A percentile compares a stretch with the other conserved stretches of the same genome.
phyloP scores from a whole-genome alignment of 257 asterid genomes.

The Ilex aquifolium region DNA sequence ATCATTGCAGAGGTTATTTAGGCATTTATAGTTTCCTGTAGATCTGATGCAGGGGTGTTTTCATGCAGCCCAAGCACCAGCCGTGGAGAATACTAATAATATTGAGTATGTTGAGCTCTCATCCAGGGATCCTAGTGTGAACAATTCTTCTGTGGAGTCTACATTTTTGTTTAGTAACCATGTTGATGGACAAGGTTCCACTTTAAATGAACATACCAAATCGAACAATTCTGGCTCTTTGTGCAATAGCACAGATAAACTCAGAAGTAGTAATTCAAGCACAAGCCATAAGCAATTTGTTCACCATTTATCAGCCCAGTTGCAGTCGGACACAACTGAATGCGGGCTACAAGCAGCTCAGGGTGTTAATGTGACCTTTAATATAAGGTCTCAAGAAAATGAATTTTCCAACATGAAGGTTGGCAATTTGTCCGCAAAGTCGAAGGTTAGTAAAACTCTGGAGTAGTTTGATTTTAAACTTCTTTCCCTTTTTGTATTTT shows the following conservation, averaged over 20 bases:
- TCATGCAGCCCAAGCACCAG: constrained; percentile 32
- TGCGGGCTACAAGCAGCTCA: background rate
- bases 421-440: constrained; percentile 18
- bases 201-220: constrained; percentile 12
- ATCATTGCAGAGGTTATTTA: too few relatives aligned
- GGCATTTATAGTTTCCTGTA: background rate
- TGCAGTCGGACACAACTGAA: background rate
- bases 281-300: constrained; percentile 9
- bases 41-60: constrained; percentile 8
- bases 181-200: constrained; percentile 10
- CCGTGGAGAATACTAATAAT: constrained; percentile 17
- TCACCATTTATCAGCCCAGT: background rate
- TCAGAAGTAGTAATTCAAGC: constrained; percentile 7
- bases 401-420: constrained; percentile 15
- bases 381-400: constrained; percentile 1
- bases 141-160: constrained; percentile 15
- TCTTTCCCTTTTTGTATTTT: background rate
- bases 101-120: constrained; percentile 36
- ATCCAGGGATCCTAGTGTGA: constrained; percentile 10
- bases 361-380: background rate
- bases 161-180: constrained; percentile 8
- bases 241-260: constrained; percentile 5
- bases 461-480: background rate
- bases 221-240: background rate
- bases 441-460: constrained; percentile 17